Evolutionary conservation across 2,329 filamentous ascomycete genomes (phyloP).

Genomic region (Paecilomyces niveus): DNA sequence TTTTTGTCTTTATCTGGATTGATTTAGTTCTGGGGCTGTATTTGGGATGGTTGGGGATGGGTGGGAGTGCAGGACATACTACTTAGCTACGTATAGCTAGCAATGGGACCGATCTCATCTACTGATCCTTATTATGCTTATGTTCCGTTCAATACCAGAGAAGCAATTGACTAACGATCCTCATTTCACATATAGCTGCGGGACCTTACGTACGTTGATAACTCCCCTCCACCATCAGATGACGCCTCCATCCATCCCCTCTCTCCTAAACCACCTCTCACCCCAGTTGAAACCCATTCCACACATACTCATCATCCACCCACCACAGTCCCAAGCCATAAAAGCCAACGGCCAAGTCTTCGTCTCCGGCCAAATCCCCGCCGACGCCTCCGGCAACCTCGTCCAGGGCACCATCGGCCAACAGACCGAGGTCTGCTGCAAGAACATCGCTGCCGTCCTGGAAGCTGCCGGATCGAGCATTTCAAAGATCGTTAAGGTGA

Average conservation of each 20-base stretch:
- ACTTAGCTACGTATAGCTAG: slow-evolving; percentile 7
- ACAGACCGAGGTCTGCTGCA: slow-evolving; percentile 63
- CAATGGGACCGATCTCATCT: too few relatives aligned
- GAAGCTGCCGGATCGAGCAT: slow-evolving; percentile 72
- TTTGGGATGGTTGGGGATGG: neutral
- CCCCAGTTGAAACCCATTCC: neutral
- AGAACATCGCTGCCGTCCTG: slow-evolving; percentile 79
- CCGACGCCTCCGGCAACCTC: slow-evolving; percentile 53
- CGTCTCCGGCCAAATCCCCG: slow-evolving; percentile 71
- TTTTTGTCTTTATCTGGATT: neutral
- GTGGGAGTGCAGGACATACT: too few relatives aligned
- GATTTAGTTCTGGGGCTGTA: too few relatives aligned
- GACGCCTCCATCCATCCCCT: too few relatives aligned
- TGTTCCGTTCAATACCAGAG: neutral
- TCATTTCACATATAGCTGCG: slow-evolving; percentile 19
- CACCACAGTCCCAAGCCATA: slow-evolving; percentile 51
- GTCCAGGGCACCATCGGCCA: slow-evolving; percentile 60
- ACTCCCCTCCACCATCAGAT: neutral
- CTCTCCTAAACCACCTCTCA: neutral
- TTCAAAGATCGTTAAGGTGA: slow-evolving; percentile 79
- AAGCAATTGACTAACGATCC: neutral
- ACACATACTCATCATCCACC: neutral
- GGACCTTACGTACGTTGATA: slow-evolving; percentile 37
- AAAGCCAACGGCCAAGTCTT: slow-evolving; percentile 62
- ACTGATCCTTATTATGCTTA: too few relatives aligned